Evolutionary conservation across 2,329 filamentous ascomycete genomes (phyloP), one percentile per base, ranked within the genome.

Genomic region (Pezicula carpinea): DNA sequence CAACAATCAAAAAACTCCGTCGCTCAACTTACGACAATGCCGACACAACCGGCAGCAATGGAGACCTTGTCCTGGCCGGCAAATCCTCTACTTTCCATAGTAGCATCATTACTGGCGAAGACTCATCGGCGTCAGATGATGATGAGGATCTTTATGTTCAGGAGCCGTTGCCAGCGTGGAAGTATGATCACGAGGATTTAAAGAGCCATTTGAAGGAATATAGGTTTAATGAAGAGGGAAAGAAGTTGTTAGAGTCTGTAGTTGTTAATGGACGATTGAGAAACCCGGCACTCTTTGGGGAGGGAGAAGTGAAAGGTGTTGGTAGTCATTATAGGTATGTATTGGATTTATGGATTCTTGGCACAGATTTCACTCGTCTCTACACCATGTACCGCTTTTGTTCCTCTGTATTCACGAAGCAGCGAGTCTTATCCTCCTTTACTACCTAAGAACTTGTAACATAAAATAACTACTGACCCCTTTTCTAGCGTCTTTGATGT

Each of bases 121-220:
- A 64, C 22, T 61, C 61, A 6, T 63, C 66, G 29, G 53, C 57
- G 7, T 64, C 64, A 19, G 66, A 69, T 23, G 61, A 66, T 22
- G 64, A 69, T 47, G 63, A 65, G 26, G 56, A 59, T 8, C 54
- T 66, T 14, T 70, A 66, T 52, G 68, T 71, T 4, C 69, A 70
- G 50, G 57, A 59, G 14, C 59, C 66, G 14, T 55, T 76, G 17
- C 63, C 66, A 2, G 49, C 63, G 0, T 65, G 66, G 34, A 64
- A 58, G 4, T 70, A 68, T 50, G 64, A 70, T 36, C 66, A 72
- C 43, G 69, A 72, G 44, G 64, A 69, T 52, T 54, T 76, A 15
- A 64, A 70, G 17, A 58, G 68, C 6, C 72, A 76, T 55, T 53
- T 75, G 34, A 68, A 63, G 50, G 66, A 54, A 14, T 67, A 74